Evolutionary conservation across 805 yeast species (phyloP), one percentile per base, ranked within the genome.

Genomic region (Saccharomycopsis guyanensis): DNA sequence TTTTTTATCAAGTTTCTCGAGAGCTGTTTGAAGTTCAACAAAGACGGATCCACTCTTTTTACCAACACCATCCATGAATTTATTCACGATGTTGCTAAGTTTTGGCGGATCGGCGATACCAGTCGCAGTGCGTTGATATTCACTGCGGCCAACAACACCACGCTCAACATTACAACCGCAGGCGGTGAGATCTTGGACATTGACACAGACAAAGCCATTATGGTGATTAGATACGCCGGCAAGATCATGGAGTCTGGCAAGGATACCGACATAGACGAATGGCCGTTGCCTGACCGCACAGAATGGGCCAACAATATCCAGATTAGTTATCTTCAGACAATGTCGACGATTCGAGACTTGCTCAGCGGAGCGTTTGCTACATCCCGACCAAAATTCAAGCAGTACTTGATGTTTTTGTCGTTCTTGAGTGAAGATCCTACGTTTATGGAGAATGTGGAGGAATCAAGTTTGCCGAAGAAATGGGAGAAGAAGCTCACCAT

Each of bases 331-430:
- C 68, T 68, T 36, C 72, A 71, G 40, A 61, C 70, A 2, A 66
- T 81, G 58, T 60, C 62, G 29, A 62, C 73, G 2, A 58, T 81
- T 13, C 69, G 70, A 45, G 69, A 65, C 29, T 55, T 64, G 3
- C 53, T 82, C 15, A 54, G 66, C 12, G 61, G 64, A 23, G 57
- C 78, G 3, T 72, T 66, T 57, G 67, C 64, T 40, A 59, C 56
- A 36, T 65, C 64, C 34, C 70, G 76, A 43, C 88, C 89, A 0
- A 76, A 73, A 53, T 72, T 83, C 48, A 76, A 78, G 0, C 78
- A 82, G 0, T 61, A 65, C 25, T 55, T 82, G 35, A 56, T 61
- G 22, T 66, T 78, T 15, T 62, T 80, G 38, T 78, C 73, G 22
- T 68, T 68, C 45, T 57, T 82, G 7, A 76, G 71, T 45, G 55